Evolutionary conservation across 176 grass and related monocot genomes (phyloP), one percentile per base, ranked within the genome.

Genomic region (Pontederia crassipes): DNA sequence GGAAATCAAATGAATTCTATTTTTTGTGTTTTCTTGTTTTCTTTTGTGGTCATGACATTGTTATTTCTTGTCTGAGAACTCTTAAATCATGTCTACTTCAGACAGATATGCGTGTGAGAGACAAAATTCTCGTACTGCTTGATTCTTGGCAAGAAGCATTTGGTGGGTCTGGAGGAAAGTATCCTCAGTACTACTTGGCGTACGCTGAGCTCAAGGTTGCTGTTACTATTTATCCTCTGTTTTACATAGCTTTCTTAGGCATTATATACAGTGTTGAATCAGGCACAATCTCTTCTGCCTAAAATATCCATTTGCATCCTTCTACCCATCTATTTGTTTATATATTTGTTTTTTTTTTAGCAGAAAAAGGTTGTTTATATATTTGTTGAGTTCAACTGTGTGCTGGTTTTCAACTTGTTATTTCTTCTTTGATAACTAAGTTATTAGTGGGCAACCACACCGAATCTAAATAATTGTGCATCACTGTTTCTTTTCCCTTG

Each of bases 131-230:
- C 50, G 55, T 52, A 58, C 76, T 95, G 11, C 52, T 95, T 4
- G 85, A 95, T 58, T 95, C 82, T 8, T 95, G 89, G 85, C 85
- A 95, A 83, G 82, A 85, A 69, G 89, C 89, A n/a, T 95, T 95
- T 78, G 85, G 89, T 65, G 82, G 85, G 48, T 58, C 85, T 15
- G 65, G 66, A 11, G 85, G 89, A 46, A 95, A 83, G 24, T 81
- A 83, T 70, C 82, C 89, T 47, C 89, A 89, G 24, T 89, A 78
- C 47, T 95, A 85, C 62, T 86, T 75, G 79, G 85, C 89, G 48
- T 95, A 85, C 80, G 67, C 77, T 85, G 85, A 89, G 72, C 47
- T 95, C 54, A 95, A 85, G 82, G 89, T 14, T 55, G 8, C 51
- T 54, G 12, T 54, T 15, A 54, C 51, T 54, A 5, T 15, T 13